phyloP scores from a whole-genome alignment of 352 stramenopile genomes.

The Pythium sukuiense region DNA sequence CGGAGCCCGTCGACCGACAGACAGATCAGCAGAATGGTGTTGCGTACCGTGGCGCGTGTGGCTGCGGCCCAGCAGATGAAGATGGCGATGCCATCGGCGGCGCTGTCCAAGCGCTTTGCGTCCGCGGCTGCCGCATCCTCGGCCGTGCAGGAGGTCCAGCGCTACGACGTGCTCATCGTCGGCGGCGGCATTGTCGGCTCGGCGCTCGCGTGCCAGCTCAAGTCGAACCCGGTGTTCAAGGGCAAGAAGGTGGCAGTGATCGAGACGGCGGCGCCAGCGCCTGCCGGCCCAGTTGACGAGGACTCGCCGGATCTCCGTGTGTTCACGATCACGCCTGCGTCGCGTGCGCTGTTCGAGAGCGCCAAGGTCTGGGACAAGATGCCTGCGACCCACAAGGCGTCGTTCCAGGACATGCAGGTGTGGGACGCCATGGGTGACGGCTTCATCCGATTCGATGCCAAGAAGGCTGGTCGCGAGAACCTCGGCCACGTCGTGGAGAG shows the following conservation, averaged over 20 bases:
- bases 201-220: conserved; percentile 78
- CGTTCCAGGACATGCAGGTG: conserved; percentile 90
- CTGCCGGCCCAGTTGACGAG: conserved; percentile 44
- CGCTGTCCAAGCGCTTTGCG: conserved; percentile 25
- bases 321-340: conserved; percentile 89
- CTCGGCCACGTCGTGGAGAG: conserved; percentile 89
- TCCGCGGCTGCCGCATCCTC: conserved; percentile 17
- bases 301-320: conserved; percentile 85
- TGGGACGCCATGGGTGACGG: conserved; percentile 90
- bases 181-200: conserved; percentile 84
- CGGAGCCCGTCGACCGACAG: neutral
- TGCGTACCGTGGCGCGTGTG: conserved; percentile 23
- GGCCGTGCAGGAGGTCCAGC: conserved; percentile 33
- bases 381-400: conserved; percentile 44
- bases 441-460: conserved; percentile 86
- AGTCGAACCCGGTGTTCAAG: conserved; percentile 73
- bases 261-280: conserved; percentile 49
- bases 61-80: conserved; percentile 21
- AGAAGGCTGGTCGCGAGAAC: conserved; percentile 52
- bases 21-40: conserved; percentile 23
- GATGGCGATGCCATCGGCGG: conserved; percentile 15
- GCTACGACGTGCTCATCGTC: conserved; percentile 83
- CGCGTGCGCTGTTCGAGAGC: conserved; percentile 72
- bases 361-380: conserved; percentile 81
- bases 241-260: conserved; percentile 81